Evolutionary conservation across 331 rosid genomes (phyloP).

Genomic region (Prunus yedoensis): DNA sequence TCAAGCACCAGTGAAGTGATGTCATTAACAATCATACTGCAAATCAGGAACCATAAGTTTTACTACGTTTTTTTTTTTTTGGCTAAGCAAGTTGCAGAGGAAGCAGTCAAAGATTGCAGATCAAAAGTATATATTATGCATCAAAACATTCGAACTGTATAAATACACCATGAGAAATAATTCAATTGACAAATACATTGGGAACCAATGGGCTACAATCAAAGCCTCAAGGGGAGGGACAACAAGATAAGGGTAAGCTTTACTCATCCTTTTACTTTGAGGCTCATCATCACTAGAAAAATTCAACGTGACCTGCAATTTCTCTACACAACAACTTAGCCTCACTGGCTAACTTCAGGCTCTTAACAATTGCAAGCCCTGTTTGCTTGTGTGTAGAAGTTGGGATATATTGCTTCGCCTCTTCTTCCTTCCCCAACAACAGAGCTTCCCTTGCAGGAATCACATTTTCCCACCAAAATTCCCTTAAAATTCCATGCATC

Average conservation of each 20-base stretch:
- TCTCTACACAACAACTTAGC: slow-evolving; percentile 83
- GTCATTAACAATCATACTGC: not conserved
- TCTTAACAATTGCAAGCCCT: slow-evolving; percentile 69
- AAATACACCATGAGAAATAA: not conserved
- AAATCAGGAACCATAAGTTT: not conserved
- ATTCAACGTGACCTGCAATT: slow-evolving; percentile 78
- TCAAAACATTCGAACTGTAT: not conserved
- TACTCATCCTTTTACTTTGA: slow-evolving; percentile 16
- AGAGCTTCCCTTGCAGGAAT: too few relatives aligned
- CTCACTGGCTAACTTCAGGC: slow-evolving; percentile 66
- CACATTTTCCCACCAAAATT: too few relatives aligned
- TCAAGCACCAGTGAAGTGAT: not conserved
- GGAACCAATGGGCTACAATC: not conserved
- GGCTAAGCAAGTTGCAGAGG: too few relatives aligned
- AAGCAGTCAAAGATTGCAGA: not conserved
- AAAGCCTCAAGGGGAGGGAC: not conserved
- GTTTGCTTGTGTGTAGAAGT: too few relatives aligned
- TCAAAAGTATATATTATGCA: not conserved
- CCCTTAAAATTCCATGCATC: too few relatives aligned
- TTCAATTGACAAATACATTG: slow-evolving; percentile 1
- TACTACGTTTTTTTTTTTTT: too few relatives aligned
- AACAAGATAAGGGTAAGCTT: slow-evolving; percentile 24
- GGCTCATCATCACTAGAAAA: slow-evolving; percentile 38
- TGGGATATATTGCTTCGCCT: too few relatives aligned
- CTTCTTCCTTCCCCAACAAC: too few relatives aligned